phyloP scores from a whole-genome alignment of 2,329 filamentous ascomycete genomes.

The Herpotrichia juniperi region DNA sequence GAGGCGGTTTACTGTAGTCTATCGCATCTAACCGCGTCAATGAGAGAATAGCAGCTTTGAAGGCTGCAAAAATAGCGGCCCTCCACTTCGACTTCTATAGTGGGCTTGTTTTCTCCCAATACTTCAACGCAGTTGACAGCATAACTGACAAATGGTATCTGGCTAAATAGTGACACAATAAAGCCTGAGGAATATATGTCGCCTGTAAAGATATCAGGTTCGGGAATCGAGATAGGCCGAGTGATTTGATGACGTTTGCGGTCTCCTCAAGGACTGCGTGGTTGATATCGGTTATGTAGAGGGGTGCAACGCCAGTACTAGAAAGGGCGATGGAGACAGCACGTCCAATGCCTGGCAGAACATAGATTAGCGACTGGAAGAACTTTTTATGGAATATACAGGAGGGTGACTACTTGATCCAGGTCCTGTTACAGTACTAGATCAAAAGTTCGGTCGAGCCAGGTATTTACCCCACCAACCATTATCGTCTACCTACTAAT shows the following conservation, averaged over 20 bases:
- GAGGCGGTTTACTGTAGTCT: constrained; percentile 52
- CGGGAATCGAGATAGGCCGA: constrained; percentile 10
- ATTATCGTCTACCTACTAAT: too few relatives aligned
- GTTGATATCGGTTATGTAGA: constrained; percentile 58
- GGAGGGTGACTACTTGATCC: constrained; percentile 14
- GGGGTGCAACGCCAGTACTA: constrained; percentile 51
- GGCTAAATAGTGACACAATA: constrained; percentile 29
- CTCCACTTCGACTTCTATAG: constrained; percentile 51
- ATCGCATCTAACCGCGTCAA: constrained; percentile 61
- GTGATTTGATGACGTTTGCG: constrained; percentile 3
- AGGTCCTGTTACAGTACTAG: constrained; percentile 18
- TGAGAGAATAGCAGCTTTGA: constrained; percentile 62
- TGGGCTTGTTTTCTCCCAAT: constrained; percentile 46
- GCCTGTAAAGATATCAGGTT: constrained; percentile 48
- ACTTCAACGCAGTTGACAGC: constrained; percentile 61
- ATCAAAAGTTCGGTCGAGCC: too few relatives aligned
- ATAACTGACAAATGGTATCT: constrained; percentile 58
- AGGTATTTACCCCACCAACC: too few relatives aligned
- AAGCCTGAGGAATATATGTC: constrained; percentile 56
- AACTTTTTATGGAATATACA: background rate
- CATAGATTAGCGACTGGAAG: background rate
- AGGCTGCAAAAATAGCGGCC: constrained; percentile 59
- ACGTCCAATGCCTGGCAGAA: constrained; percentile 56
- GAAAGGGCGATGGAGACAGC: constrained; percentile 57
- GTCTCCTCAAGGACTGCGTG: constrained; percentile 46